Evolutionary conservation across 345 rosid genomes (phyloP), one percentile per base, ranked within the genome.

Genomic region (Gossypium turneri): DNA sequence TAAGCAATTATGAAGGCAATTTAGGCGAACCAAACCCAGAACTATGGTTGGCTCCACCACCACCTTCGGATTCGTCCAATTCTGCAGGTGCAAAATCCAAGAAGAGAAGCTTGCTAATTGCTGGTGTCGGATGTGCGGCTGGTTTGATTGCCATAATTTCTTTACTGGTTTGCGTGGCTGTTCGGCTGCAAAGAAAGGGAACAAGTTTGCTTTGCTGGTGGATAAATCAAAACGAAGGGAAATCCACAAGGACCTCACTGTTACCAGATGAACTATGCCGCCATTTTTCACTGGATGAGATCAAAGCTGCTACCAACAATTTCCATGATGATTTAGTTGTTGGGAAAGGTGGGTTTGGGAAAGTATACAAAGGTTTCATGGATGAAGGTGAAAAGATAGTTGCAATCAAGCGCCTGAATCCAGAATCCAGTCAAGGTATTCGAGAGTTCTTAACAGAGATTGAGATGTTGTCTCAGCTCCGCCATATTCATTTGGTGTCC

Each of bases 401-500:
- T 43, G 69, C 69, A n/a, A 64, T 64, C 25, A 64, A 64, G 25
- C 51, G 69, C 3, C 27, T 64, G 16, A 64, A 64, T 43, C 69
- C 27, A 11, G 50, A 19, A 5, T 64, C 69, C 4, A 19, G 25
- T 3, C 69, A 64, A 43, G 51, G 69, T 3, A 7, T 43, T n/a
- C 6, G 2, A 2, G 55, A 67, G 38, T 67, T 67, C 34, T 13
- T 22, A 53, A 67, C 55, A 24, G 71, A 67, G 38, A 67, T 67
- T 13, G 55, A 67, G 38, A 67, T 45, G 55, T 25, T 87, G 25
- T 87, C 90, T 3, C 84, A 79, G 71, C 86, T 85, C 25, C 82
- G 85, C 3, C 88, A 87, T 75, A 76, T 85, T 0, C 85, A 83
- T 76, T 71, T 85, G 71, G 86, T 87, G 62, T 87, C 86, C 69